Evolutionary conservation across 1,139 yeast species (phyloP).

Genomic region (Kodamaea ohmeri): DNA sequence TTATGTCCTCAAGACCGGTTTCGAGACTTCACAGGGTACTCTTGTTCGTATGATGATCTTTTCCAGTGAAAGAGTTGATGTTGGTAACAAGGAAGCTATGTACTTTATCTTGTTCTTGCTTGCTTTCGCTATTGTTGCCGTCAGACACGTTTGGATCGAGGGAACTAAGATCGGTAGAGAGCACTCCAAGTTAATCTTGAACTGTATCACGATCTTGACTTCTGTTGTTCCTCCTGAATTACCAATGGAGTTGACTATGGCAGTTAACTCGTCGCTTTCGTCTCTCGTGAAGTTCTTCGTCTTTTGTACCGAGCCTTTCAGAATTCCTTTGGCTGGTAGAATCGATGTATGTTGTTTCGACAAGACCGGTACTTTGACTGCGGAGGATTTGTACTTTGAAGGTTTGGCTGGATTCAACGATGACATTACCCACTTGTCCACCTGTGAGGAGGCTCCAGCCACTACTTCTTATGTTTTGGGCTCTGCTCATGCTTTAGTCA

Average conservation of each 20-base stretch:
- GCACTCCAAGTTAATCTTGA: conserved; percentile 88
- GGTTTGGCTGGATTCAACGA: conserved; percentile 85
- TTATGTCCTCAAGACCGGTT: conserved; percentile 87
- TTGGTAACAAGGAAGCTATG: conserved; percentile 92
- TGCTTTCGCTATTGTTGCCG: conserved; percentile 90
- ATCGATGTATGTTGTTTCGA: conserved; percentile 98
- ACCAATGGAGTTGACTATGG: conserved; percentile 99
- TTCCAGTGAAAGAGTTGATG: conserved; percentile 94
- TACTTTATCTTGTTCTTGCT: conserved; percentile 87
- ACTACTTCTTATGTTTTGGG: conserved; percentile 78
- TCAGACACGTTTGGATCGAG: conserved; percentile 98
- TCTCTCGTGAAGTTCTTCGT: conserved; percentile 84
- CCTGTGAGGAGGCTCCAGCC: conserved; percentile 59
- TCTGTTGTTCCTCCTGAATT: conserved; percentile 99
- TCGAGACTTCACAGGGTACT: conserved; percentile 97
- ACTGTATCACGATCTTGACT: conserved; percentile 92
- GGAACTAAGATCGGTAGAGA: conserved; percentile 95
- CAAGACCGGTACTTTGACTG: conserved; percentile 97
- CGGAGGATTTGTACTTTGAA: conserved; percentile 93
- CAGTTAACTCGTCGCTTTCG: conserved; percentile 87
- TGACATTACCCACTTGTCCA: conserved; percentile 51
- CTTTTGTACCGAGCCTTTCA: conserved; percentile 97
- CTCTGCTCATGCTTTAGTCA: conserved; percentile 93
- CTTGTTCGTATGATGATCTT: conserved; percentile 97
- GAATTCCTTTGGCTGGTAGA: conserved; percentile 97